These are phyloP conservation scores for Tephrocybe sp. DNA, from an alignment of 768 basidiomycete species.

Conservation along the genomic window DNA sequence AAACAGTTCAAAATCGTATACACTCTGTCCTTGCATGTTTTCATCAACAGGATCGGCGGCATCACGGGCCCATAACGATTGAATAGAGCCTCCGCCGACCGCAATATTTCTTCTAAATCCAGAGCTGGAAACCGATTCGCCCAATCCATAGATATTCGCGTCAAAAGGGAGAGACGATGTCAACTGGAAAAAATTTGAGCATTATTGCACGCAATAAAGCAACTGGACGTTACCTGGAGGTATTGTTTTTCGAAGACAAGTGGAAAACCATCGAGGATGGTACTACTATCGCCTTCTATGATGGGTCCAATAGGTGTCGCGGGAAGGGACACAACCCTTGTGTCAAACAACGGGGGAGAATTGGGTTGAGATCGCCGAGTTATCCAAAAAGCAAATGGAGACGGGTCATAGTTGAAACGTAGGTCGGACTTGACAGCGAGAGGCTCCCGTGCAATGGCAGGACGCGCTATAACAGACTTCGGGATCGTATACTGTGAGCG, in stretches of 20 bases:
- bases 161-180: constrained; percentile 63
- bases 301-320: constrained; percentile 57
- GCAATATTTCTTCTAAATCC: constrained; percentile 67
- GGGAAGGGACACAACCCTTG: constrained; percentile 62
- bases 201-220: too few species aligned
- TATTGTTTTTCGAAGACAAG: constrained; percentile 82
- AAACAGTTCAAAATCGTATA: not conserved
- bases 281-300: constrained; percentile 49
- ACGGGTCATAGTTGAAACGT: constrained; percentile 62
- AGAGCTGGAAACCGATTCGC: constrained; percentile 69
- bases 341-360: constrained; percentile 66
- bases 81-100: constrained; percentile 56
- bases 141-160: constrained; percentile 78
- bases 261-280: constrained; percentile 62
- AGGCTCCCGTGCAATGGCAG: constrained; percentile 34
- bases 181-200: constrained; percentile 34
- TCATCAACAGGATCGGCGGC: constrained; percentile 62
- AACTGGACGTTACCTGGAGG: too few species aligned
- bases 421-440: constrained; percentile 56
- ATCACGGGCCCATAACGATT: constrained; percentile 70
- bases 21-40: constrained; percentile 50
- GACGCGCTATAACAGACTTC: constrained; percentile 41
- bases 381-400: constrained; percentile 81
- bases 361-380: constrained; percentile 62
- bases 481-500: constrained; percentile 70